These are phyloP conservation scores for Fusarium albidum DNA, from an alignment of 2,329 filamentous ascomycete genomes.

Conservation along the genomic window DNA sequence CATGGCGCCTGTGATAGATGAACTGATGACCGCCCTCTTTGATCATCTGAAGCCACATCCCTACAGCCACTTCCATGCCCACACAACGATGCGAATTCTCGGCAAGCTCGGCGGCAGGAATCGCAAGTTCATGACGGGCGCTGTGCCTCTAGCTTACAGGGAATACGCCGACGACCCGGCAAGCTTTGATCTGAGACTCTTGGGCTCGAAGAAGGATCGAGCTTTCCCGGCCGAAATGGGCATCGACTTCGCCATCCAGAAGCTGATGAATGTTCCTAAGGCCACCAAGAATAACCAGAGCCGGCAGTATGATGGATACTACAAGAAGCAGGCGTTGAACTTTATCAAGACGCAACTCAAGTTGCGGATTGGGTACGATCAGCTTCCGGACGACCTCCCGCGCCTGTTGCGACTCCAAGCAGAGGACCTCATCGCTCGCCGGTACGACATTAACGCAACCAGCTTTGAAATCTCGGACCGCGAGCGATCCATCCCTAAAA, in stretches of 20 bases:
- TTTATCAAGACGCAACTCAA: constrained; percentile 91
- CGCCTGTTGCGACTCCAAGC: constrained; percentile 87
- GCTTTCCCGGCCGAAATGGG: constrained; percentile 88
- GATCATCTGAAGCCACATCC: constrained; percentile 93
- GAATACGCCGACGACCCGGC: constrained; percentile 86
- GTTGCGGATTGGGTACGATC: constrained; percentile 86
- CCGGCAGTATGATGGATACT: constrained; percentile 78
- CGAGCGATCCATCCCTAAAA: constrained; percentile 85
- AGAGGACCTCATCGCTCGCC: constrained; percentile 80
- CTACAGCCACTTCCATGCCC: constrained; percentile 96
- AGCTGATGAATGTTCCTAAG: constrained; percentile 83
- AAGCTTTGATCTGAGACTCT: constrained; percentile 87
- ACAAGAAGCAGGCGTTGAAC: constrained; percentile 92
- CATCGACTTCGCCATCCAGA: constrained; percentile 87
- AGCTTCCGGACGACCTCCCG: constrained; percentile 87
- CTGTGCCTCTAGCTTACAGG: constrained; percentile 83
- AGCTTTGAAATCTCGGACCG: constrained; percentile 79
- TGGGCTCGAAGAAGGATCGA: constrained; percentile 87
- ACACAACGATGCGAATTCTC: constrained; percentile 96
- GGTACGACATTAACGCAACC: constrained; percentile 74
- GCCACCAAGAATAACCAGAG: constrained; percentile 56
- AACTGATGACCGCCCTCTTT: constrained; percentile 97
- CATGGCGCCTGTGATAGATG: constrained; percentile 98
- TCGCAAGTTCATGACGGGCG: constrained; percentile 91
- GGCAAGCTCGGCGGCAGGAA: constrained; percentile 97